Evolutionary conservation across 2,329 filamentous ascomycete genomes (phyloP).

Genomic region (Fusarium irregulare): DNA sequence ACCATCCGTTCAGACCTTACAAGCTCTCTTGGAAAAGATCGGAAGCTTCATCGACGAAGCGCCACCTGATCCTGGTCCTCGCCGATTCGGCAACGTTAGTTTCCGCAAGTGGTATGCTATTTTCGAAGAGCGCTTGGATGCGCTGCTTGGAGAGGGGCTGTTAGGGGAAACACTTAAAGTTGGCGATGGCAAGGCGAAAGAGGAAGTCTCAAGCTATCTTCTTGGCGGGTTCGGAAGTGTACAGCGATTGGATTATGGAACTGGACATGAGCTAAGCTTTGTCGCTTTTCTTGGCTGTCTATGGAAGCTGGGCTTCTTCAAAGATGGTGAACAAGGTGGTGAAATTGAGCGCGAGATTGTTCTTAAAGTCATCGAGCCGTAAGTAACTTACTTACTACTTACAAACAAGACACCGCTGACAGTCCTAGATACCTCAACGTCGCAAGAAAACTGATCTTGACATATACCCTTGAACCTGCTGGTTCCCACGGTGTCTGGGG

Average conservation of each 20-base stretch:
- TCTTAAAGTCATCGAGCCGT: constrained; percentile 84
- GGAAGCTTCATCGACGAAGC: constrained; percentile 77
- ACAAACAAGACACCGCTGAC: background rate
- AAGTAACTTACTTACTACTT: constrained; percentile 52
- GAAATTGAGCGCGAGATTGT: constrained; percentile 83
- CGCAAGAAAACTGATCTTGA: constrained; percentile 84
- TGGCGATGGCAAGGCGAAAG: constrained; percentile 60
- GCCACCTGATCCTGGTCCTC: constrained; percentile 85
- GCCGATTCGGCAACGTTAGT: constrained; percentile 91
- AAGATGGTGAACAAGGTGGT: constrained; percentile 61
- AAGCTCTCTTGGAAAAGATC: constrained; percentile 72
- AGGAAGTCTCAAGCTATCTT: constrained; percentile 83
- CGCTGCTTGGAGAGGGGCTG: constrained; percentile 46
- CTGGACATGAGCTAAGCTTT: constrained; percentile 95
- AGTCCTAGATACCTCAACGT: constrained; percentile 77
- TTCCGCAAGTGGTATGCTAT: constrained; percentile 86
- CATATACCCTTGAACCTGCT: constrained; percentile 93
- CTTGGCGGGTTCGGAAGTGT: constrained; percentile 88
- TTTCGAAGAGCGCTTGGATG: constrained; percentile 68
- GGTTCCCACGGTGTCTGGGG: constrained; percentile 98
- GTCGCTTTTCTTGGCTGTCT: constrained; percentile 88
- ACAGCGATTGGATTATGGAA: constrained; percentile 93
- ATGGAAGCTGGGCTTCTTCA: constrained; percentile 90
- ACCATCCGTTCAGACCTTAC: constrained; percentile 71
- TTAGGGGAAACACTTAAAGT: constrained; percentile 48